These are phyloP conservation scores for Calonectria pauciramosa DNA, from an alignment of 2,329 filamentous ascomycete genomes.

Conservation along the genomic window DNA sequence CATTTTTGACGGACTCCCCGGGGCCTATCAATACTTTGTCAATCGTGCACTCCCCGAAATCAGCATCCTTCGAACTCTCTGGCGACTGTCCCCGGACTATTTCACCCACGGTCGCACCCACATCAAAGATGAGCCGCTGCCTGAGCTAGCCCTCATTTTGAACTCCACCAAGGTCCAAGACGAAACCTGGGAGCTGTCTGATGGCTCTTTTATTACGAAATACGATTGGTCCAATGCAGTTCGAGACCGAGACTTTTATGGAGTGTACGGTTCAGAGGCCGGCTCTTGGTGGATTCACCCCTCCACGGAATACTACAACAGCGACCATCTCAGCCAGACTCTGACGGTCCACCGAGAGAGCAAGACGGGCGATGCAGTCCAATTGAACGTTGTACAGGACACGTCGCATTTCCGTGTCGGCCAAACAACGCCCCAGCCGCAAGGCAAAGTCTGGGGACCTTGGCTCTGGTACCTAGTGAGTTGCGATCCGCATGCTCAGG, in stretches of 20 bases:
- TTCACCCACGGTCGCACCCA: background rate
- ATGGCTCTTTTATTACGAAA: background rate
- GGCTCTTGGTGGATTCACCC: conserved; percentile 5
- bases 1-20: background rate
- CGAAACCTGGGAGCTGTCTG: background rate
- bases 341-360: background rate
- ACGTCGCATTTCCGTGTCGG: background rate
- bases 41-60: background rate
- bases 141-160: background rate
- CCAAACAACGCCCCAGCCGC: background rate
- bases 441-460: background rate
- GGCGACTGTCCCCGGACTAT: background rate
- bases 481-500: too few relatives aligned
- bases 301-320: background rate
- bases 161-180: background rate
- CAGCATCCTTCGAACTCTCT: background rate
- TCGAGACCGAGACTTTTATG: conserved; percentile 1
- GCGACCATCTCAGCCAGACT: background rate
- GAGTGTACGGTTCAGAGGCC: background rate
- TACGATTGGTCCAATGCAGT: background rate
- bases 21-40: conserved; percentile 1
- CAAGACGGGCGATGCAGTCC: background rate
- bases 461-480: conserved; percentile 1
- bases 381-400: background rate
- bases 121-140: background rate